Evolutionary conservation across 139 green algal genomes (phyloP), one percentile per base, ranked within the genome.

Genomic region (Protoeuglena noctilucae): DNA sequence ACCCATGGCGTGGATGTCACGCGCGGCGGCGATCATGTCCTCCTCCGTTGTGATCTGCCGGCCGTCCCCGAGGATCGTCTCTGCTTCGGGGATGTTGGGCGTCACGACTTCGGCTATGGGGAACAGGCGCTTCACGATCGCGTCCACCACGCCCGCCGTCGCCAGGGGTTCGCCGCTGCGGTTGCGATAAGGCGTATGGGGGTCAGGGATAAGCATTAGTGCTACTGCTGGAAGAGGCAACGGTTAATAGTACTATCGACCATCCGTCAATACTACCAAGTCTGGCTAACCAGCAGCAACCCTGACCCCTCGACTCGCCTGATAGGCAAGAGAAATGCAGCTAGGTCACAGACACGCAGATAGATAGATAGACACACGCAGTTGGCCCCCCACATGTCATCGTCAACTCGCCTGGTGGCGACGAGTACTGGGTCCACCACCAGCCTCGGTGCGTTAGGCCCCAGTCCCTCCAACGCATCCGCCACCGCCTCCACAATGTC

Each of bases 351-450:
- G n/a, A n/a, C n/a, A n/a, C n/a, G n/a, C n/a, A n/a, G n/a, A n/a
- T n/a, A n/a, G n/a, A n/a, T n/a, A n/a, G n/a, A n/a, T n/a, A n/a
- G n/a, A n/a, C n/a, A n/a, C n/a, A n/a, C n/a, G n/a, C n/a, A n/a
- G n/a, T n/a, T n/a, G n/a, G n/a, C n/a, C n/a, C n/a, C n/a, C n/a
- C n/a, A n/a, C n/a, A n/a, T n/a, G n/a, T n/a, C n/a, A n/a, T n/a
- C n/a, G n/a, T n/a, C n/a, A n/a, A n/a, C n/a, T n/a, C n/a, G n/a
- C n/a, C n/a, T 87, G 55, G 85, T 96, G 9, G 85, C 78, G 0
- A 96, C 73, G 61, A 96, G 66, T 21, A 96, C 88, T 4, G 88
- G 88, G 66, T 96, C 88, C 6, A 96, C 77, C 31, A 97, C 87
- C 64, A 95, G 47, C 19, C 27, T 52, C 5, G 48, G 40, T 43